Percentiles rank a stretch among this genome's conserved stretches.
Evolutionary conservation across 805 yeast species (phyloP).

Genomic region (Yamadazyma kitorensis): DNA sequence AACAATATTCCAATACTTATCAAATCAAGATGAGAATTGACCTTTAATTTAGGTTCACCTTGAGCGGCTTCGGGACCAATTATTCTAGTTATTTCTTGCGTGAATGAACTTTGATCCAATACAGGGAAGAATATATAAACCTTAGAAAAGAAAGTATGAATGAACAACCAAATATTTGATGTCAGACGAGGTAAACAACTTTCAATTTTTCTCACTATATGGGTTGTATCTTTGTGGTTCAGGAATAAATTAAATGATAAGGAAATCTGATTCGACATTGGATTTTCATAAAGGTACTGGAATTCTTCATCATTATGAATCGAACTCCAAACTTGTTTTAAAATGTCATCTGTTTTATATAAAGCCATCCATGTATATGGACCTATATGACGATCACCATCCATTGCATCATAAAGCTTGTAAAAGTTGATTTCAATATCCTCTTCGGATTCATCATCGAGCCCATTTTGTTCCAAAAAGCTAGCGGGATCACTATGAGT

Average conservation of each 20-base stretch:
- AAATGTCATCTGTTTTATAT: slow-evolving; percentile 3
- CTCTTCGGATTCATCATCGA: not conserved
- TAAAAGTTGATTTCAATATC: slow-evolving; percentile 2
- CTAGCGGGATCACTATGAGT: too few relatives aligned
- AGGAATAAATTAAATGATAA: too few relatives aligned
- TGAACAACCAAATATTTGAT: slow-evolving; percentile 2
- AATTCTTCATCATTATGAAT: slow-evolving; percentile 4
- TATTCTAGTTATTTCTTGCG: not conserved
- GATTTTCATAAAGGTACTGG: slow-evolving; percentile 3
- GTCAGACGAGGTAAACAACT: too few relatives aligned
- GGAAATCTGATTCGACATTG: too few relatives aligned
- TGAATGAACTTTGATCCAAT: slow-evolving; percentile 37
- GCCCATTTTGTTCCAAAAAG: too few relatives aligned
- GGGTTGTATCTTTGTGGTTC: too few relatives aligned
- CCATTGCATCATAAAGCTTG: slow-evolving; percentile 2
- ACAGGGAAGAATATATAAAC: slow-evolving; percentile 48
- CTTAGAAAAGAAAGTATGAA: slow-evolving; percentile 30
- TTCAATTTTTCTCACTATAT: too few relatives aligned
- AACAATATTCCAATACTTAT: slow-evolving; percentile 32
- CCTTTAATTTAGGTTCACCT: slow-evolving; percentile 6
- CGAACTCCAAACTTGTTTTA: not conserved
- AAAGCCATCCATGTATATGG: slow-evolving; percentile 4
- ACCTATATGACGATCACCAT: slow-evolving; percentile 3
- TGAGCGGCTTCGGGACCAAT: slow-evolving; percentile 1
- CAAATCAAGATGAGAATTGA: slow-evolving; percentile 30